Evolutionary conservation across 345 rosid species (phyloP).

Genomic region (Eucalyptus guilfoylei): DNA sequence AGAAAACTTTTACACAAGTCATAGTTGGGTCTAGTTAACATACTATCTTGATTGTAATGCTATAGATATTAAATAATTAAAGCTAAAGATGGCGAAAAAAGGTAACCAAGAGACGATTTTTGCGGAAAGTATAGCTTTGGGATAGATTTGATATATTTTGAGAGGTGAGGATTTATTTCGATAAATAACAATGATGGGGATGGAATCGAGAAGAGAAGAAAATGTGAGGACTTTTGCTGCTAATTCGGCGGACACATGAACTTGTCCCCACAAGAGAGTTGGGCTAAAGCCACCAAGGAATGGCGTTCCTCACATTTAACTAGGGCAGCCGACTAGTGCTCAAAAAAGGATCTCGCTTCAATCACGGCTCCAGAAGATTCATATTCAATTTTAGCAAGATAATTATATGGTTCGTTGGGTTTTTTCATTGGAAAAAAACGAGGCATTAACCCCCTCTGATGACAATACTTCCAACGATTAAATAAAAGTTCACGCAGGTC

Average conservation of each 20-base stretch:
- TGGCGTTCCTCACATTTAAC: background rate
- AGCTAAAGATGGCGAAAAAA: background rate
- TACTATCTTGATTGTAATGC: accelerated
- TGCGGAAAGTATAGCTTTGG: background rate
- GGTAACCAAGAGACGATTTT: background rate
- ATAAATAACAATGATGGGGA: background rate
- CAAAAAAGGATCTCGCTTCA: background rate
- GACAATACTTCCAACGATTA: background rate
- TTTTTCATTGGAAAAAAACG: background rate
- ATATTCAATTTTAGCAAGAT: background rate
- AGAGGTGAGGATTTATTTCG: background rate
- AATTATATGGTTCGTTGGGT: too few relatives aligned
- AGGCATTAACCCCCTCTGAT: background rate
- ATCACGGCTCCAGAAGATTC: background rate
- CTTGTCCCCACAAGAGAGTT: background rate
- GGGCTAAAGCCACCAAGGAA: background rate
- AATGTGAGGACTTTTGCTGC: background rate
- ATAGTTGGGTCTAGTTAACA: background rate
- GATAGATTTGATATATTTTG: background rate
- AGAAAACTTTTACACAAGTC: background rate
- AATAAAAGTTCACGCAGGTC: background rate
- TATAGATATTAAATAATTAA: background rate
- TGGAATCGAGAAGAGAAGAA: background rate
- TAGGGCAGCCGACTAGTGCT: background rate
- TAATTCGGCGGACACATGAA: background rate